Percentiles rank a stretch among this genome's conserved stretches.
These are phyloP conservation scores for Trichoderma virens DNA, from an alignment of 495 filamentous ascomycete genomes.

Conservation along the genomic window DNA sequence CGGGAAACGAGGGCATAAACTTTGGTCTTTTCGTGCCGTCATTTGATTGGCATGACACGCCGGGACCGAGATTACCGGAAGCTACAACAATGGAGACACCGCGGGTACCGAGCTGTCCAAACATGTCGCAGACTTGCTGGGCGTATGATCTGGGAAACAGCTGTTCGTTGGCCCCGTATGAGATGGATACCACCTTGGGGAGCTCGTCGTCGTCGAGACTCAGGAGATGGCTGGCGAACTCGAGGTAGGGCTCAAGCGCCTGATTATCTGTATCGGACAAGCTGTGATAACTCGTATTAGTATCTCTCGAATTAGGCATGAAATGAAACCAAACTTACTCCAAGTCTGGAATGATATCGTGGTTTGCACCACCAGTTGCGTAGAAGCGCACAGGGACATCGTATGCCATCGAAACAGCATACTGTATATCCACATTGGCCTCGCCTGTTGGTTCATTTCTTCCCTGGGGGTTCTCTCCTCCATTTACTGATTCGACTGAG, in stretches of 20 bases:
- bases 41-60: constrained; percentile 56
- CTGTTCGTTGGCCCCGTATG: constrained; percentile 77
- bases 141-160: constrained; percentile 63
- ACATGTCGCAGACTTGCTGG: constrained; percentile 60
- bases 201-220: constrained; percentile 38
- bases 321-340: constrained; percentile 26
- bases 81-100: constrained; percentile 71
- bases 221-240: constrained; percentile 54
- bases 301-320: neutral
- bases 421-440: constrained; percentile 72
- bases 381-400: constrained; percentile 33
- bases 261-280: constrained; percentile 39
- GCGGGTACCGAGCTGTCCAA: constrained; percentile 59
- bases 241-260: constrained; percentile 72
- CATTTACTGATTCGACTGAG: constrained; percentile 53
- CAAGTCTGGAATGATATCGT: constrained; percentile 18
- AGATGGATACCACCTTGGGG: constrained; percentile 68
- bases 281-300: neutral
- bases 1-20: constrained; percentile 67
- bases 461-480: constrained; percentile 36
- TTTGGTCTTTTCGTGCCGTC: constrained; percentile 55
- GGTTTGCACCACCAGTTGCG: constrained; percentile 35
- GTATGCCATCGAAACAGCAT: constrained; percentile 45
- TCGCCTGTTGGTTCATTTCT: constrained; percentile 37
- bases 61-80: constrained; percentile 65